A percentile compares a stretch with the other conserved stretches of the same genome.
These are phyloP conservation scores for Zanthoxylum bungeanum DNA, from an alignment of 345 rosid species.

Conservation along the genomic window DNA sequence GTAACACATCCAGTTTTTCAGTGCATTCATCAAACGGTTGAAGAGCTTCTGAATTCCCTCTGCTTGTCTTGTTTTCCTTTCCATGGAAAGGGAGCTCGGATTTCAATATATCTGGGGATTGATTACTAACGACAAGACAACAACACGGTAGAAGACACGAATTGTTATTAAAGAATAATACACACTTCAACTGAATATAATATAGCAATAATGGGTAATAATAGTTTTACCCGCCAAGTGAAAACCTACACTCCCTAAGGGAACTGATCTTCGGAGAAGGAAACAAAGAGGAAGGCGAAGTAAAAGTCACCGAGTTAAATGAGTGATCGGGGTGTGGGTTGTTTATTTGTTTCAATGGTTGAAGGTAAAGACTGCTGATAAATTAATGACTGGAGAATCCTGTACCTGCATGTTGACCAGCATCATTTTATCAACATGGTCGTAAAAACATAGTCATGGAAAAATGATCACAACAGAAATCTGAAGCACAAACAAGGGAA, in stretches of 20 bases:
- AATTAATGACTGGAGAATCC: slow-evolving; percentile 74
- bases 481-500: neutral
- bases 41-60: slow-evolving; percentile 24
- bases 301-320: slow-evolving; percentile 33
- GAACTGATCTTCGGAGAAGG: slow-evolving; percentile 40
- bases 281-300: slow-evolving; percentile 54
- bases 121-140: slow-evolving; percentile 30
- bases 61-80: slow-evolving; percentile 19
- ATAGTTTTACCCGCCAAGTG: slow-evolving; percentile 38
- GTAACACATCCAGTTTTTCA: slow-evolving; percentile 22
- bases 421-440: neutral
- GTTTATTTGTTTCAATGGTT: slow-evolving; percentile 51
- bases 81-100: slow-evolving; percentile 18
- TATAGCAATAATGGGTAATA: neutral
- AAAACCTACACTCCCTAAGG: slow-evolving; percentile 39
- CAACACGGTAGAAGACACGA: slow-evolving; percentile 4
- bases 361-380: slow-evolving; percentile 62
- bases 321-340: slow-evolving; percentile 26
- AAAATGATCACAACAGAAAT: neutral
- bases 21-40: slow-evolving; percentile 14
- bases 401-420: slow-evolving; percentile 31
- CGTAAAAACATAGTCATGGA: neutral
- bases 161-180: neutral
- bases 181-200: neutral
- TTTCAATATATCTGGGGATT: slow-evolving; percentile 30